phyloP scores from a whole-genome alignment of 2,329 filamentous ascomycete genomes.

The Zymoseptoria crescenta region DNA sequence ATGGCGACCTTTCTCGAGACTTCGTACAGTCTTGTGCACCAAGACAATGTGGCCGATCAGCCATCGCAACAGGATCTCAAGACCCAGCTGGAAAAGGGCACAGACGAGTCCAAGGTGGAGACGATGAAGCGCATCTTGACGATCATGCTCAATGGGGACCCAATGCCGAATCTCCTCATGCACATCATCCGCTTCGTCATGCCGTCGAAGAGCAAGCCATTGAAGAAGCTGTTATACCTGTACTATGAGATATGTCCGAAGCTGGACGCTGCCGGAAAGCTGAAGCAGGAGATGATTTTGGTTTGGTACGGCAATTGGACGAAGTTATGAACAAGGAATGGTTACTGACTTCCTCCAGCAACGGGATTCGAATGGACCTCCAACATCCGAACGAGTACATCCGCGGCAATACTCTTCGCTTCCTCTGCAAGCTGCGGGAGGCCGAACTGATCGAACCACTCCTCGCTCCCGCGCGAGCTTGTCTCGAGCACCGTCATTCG shows the following conservation, averaged over 20 bases:
- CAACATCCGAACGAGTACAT: conserved; percentile 98
- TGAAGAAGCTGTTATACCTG: conserved; percentile 98
- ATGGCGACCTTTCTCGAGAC: conserved; percentile 95
- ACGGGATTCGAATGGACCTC: conserved; percentile 94
- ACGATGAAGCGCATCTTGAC: conserved; percentile 88
- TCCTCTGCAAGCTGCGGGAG: conserved; percentile 92
- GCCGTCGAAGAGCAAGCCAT: conserved; percentile 90
- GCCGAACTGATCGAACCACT: conserved; percentile 93
- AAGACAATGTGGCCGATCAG: conserved; percentile 93
- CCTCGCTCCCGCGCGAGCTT: conserved; percentile 82
- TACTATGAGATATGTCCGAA: conserved; percentile 99
- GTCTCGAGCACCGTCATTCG: conserved; percentile 90
- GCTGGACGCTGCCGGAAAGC: conserved; percentile 80
- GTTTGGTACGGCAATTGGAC: conserved; percentile 65
- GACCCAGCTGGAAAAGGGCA: conserved; percentile 44
- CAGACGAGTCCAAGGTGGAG: conserved; percentile 32
- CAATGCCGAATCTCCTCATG: conserved; percentile 93
- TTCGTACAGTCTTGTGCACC: conserved; percentile 92
- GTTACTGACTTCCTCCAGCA: conserved; percentile 48
- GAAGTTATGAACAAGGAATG: not conserved
- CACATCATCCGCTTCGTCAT: conserved; percentile 99
- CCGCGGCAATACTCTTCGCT: conserved; percentile 93
- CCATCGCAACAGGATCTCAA: conserved; percentile 85
- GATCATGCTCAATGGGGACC: conserved; percentile 96
- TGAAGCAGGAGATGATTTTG: conserved; percentile 99